phyloP scores from a whole-genome alignment of 2,329 filamentous ascomycete species.

The Fusarium metavorans region DNA sequence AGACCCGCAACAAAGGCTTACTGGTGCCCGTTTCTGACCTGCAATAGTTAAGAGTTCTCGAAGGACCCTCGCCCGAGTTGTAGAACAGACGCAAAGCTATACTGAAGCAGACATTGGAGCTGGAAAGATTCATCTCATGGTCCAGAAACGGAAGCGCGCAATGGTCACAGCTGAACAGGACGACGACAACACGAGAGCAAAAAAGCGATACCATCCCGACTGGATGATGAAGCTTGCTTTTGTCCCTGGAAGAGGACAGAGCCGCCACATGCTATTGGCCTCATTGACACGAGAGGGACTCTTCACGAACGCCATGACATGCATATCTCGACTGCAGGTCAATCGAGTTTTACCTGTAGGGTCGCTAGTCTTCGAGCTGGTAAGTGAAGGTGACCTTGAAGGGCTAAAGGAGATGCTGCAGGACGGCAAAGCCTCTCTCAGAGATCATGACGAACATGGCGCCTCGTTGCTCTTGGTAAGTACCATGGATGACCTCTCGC shows the following conservation, averaged over 20 bases:
- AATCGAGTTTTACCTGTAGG: background rate
- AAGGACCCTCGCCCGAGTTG: background rate
- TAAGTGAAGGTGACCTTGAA: background rate
- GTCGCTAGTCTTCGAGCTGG: constrained; percentile 10
- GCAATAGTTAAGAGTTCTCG: background rate
- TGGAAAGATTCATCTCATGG: background rate
- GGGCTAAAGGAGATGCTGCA: constrained; percentile 21
- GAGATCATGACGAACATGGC: constrained; percentile 38
- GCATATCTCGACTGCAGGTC: constrained; percentile 10
- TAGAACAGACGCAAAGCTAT: background rate
- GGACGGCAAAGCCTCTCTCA: constrained; percentile 18
- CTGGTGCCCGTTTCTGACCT: background rate
- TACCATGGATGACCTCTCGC: background rate
- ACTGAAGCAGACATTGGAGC: background rate
- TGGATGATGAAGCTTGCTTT: constrained; percentile 5
- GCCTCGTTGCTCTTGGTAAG: constrained; percentile 35
- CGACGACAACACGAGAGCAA: accelerated
- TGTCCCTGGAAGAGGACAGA: background rate
- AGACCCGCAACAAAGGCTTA: background rate
- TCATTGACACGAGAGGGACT: background rate
- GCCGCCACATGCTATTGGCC: constrained; percentile 14
- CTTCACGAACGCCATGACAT: background rate
- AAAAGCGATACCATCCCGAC: background rate
- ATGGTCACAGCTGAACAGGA: background rate
- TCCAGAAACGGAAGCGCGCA: constrained; percentile 8